A percentile compares a stretch with the other conserved stretches of the same genome.
Evolutionary conservation across 1,284 basidiomycete species (phyloP).

Genomic region (Singerocomus rubriflavus): DNA sequence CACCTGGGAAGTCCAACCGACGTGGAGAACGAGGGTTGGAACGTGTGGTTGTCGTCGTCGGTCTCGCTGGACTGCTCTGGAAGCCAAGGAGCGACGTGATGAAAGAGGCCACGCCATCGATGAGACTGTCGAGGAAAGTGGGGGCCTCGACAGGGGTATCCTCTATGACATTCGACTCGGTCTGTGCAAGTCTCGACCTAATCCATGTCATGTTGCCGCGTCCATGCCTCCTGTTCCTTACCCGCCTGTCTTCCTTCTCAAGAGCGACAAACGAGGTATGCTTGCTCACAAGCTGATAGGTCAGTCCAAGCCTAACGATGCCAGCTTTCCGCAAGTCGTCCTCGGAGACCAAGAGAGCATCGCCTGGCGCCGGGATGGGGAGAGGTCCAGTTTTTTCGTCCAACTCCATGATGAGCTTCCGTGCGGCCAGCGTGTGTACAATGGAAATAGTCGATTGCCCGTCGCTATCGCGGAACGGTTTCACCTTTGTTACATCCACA

Average conservation of each 20-base stretch:
- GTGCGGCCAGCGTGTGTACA: slow-evolving; percentile 54
- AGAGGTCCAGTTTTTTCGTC: slow-evolving; percentile 34
- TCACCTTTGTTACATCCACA: slow-evolving; percentile 40
- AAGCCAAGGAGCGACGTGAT: slow-evolving; percentile 19
- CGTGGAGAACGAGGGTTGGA: slow-evolving; percentile 4
- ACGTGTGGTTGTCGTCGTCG: neutral
- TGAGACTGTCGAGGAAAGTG: slow-evolving; percentile 20
- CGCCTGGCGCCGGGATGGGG: slow-evolving; percentile 19
- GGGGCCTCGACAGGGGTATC: neutral
- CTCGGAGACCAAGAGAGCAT: slow-evolving; percentile 25
- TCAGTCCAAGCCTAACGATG: slow-evolving; percentile 47
- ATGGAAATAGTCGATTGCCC: slow-evolving; percentile 33
- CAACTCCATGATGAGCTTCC: slow-evolving; percentile 47
- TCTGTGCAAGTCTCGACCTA: slow-evolving; percentile 15
- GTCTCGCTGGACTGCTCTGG: neutral
- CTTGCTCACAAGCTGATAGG: slow-evolving; percentile 49
- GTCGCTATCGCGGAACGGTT: slow-evolving; percentile 31
- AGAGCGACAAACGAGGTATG: slow-evolving; percentile 59
- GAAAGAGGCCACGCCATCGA: slow-evolving; percentile 16
- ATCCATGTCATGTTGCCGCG: slow-evolving; percentile 12
- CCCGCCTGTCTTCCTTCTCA: slow-evolving; percentile 28
- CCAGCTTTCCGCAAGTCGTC: slow-evolving; percentile 41
- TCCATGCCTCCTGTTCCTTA: slow-evolving; percentile 3
- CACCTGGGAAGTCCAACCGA: slow-evolving; percentile 14
- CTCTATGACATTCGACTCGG: neutral